Evolutionary conservation across 768 basidiomycete species (phyloP).

Genomic region (Auriscalpium microsporum): DNA sequence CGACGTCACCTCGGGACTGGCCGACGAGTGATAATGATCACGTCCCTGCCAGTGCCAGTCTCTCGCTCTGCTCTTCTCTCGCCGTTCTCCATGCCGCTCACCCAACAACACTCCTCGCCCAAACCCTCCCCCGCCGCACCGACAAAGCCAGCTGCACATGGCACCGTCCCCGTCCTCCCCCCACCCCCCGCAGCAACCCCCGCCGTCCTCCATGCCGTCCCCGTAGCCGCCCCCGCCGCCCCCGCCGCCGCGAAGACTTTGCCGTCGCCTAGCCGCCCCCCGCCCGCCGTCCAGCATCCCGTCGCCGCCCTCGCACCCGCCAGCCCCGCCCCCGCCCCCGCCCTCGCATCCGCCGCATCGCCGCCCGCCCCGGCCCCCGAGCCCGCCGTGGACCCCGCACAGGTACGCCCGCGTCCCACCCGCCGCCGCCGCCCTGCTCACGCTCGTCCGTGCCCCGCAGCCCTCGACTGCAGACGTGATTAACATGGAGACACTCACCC

Average conservation of each 20-base stretch:
- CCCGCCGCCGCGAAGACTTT: neutral
- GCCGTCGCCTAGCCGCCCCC: neutral
- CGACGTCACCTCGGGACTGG: neutral
- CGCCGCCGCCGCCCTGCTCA: neutral
- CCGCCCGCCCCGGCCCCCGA: neutral
- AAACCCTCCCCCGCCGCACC: neutral
- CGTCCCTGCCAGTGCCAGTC: too few species aligned
- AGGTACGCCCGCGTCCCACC: neutral
- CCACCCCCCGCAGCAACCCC: neutral
- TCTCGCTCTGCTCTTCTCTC: neutral
- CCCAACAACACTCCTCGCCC: neutral
- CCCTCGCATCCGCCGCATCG: neutral
- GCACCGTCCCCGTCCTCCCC: neutral
- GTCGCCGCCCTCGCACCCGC: neutral
- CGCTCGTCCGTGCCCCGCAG: neutral
- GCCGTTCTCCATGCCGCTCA: neutral
- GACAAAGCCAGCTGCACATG: neutral
- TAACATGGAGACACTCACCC: conserved; percentile 73
- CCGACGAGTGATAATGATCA: neutral
- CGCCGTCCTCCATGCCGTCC: neutral
- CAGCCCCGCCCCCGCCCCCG: neutral
- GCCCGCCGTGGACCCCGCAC: neutral
- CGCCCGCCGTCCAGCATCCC: neutral
- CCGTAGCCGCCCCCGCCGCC: neutral
- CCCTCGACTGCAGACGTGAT: conserved; percentile 34